Conservation (phyloP, 805 yeast genomes). For the Saccharomycopsis vini region DNA sequence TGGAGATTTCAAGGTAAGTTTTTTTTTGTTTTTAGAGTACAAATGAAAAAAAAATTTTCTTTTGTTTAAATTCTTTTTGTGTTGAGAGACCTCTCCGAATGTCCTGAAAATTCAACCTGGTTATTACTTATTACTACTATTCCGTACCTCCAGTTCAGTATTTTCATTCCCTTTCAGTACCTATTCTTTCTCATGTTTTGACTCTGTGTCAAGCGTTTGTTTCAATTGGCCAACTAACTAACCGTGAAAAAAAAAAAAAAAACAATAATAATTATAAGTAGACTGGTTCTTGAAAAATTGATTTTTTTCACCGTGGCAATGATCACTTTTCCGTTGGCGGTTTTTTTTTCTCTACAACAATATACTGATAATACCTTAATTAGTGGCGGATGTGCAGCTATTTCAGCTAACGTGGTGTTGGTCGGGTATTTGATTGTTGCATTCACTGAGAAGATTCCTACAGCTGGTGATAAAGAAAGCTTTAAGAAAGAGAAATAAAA, state of each 20-base stretch:
- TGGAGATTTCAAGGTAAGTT: conserved; percentile 36
- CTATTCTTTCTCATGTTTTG: too few relatives aligned
- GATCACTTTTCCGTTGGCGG: conserved; percentile 56
- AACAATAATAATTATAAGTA: conserved; percentile 20
- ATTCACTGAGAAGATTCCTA: conserved; percentile 54
- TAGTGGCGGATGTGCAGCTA: conserved; percentile 76
- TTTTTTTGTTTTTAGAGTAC: too few relatives aligned
- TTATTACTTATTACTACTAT: too few relatives aligned
- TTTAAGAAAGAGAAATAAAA: too few relatives aligned
- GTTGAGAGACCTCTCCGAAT: too few relatives aligned
- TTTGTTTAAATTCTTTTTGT: too few relatives aligned
- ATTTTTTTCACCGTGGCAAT: conserved; percentile 69
- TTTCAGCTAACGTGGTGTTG: conserved; percentile 64
- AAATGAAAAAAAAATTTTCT: too few relatives aligned
- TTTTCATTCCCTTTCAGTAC: too few relatives aligned
- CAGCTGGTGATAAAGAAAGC: too few relatives aligned
- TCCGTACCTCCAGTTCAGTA: not conserved
- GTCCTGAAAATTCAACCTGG: too few relatives aligned
- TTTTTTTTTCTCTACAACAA: conserved; percentile 41
- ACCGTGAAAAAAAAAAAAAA: not conserved
- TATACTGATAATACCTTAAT: conserved; percentile 42
- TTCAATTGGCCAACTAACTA: conserved; percentile 1
- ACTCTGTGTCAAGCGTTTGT: not conserved
- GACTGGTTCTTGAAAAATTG: conserved; percentile 58
- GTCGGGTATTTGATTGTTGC: conserved; percentile 69